Evolutionary conservation across 1,284 basidiomycete species (phyloP).

Genomic region (Sporisorium reilianum): DNA sequence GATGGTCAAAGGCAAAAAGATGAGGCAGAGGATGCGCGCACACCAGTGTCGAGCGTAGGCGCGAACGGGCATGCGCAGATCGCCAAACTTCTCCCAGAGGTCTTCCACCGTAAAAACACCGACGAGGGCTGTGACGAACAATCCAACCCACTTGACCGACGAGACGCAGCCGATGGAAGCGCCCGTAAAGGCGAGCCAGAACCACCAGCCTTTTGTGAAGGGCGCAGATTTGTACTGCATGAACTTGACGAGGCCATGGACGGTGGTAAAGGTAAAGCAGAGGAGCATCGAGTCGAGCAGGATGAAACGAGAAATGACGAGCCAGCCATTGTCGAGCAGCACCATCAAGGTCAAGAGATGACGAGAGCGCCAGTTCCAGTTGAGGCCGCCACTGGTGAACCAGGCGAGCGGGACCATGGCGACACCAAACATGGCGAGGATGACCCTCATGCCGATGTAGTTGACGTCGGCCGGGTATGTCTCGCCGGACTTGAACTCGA

Average conservation of each 20-base stretch:
- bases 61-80: slow-evolving; percentile 86
- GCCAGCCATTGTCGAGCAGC: slow-evolving; percentile 88
- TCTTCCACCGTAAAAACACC: slow-evolving; percentile 97
- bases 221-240: slow-evolving; percentile 88
- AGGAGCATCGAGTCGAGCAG: slow-evolving; percentile 97
- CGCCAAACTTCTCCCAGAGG: slow-evolving; percentile 98
- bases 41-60: slow-evolving; percentile 92
- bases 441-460: slow-evolving; percentile 92
- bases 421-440: slow-evolving; percentile 93
- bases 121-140: slow-evolving; percentile 93
- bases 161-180: slow-evolving; percentile 94
- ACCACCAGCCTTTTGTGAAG: slow-evolving; percentile 95
- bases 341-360: slow-evolving; percentile 96
- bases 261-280: slow-evolving; percentile 97
- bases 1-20: slow-evolving; percentile 87
- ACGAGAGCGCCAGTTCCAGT: slow-evolving; percentile 88
- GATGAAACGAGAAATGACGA: slow-evolving; percentile 96
- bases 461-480: slow-evolving; percentile 87
- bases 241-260: slow-evolving; percentile 94
- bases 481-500: slow-evolving; percentile 94
- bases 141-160: slow-evolving; percentile 95
- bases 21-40: slow-evolving; percentile 86
- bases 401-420: slow-evolving; percentile 94
- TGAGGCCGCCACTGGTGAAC: slow-evolving; percentile 95
- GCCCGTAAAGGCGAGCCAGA: slow-evolving; percentile 91